Base-by-base conservation (phyloP, 805 yeast species). In the Starmerella apis region DNA sequence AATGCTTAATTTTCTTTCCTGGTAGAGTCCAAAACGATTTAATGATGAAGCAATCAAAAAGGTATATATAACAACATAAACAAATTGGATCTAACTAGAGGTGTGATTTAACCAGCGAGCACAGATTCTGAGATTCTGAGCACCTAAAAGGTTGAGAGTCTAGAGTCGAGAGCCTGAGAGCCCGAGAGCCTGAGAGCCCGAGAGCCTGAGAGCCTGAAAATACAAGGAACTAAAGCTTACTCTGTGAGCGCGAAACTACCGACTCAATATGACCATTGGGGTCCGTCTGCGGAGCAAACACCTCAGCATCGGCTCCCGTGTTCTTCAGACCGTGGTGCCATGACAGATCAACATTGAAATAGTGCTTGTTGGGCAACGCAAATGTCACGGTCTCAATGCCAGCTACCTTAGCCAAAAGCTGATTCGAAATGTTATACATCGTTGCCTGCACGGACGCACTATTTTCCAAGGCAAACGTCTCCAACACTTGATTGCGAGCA, bases 371-470 rank as follows among this genome's bases (percentile, higher is more conserved):
- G 63, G 96, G 96, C 62, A 88, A 76, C 38, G 76, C 70, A 67
- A 85, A 87, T 47, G 81, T 67, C 31, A 87, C 95, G 39, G 72
- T 72, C 55, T 71, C 75, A 49, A 88, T 72, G 52, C 71, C 71
- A 2, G 79, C 72, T 49, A 77, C 81, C 46, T 61, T 62, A 45
- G 69, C 71, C 63, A 88, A 74, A 56, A 88, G 85, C 55, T 77
- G 79, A 56, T 78, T 74, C 35, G 84, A 75, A 92, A 88, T 88
- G 74, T 86, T 84, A 74, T 78, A 88, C 95, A 88, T 90, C 52
- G 96, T 88, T 42, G 95, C 95, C 71, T 88, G 96, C 43, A 88
- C 96, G 23, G 94, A 83, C n/a, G 95, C 79, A 9, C 95, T 85
- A 67, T 85, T 79, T 68, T 88, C 95, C 46, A 75, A 66, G 16